Percentiles rank a stretch among this genome's conserved stretches.
phyloP scores from a whole-genome alignment of 2,329 filamentous ascomycete genomes.

The Alternaria incomplexa region DNA sequence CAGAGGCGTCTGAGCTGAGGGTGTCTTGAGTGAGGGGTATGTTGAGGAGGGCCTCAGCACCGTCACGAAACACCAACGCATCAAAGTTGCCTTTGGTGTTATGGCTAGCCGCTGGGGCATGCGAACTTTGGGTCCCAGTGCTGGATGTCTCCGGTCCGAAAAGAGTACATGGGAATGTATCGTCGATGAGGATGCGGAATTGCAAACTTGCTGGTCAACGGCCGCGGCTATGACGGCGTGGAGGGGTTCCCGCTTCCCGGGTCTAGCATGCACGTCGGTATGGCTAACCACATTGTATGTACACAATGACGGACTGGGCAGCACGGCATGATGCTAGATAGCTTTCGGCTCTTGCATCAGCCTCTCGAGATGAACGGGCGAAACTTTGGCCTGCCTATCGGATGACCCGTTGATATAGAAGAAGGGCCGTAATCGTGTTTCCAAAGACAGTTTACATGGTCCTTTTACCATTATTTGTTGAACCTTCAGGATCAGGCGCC shows the following conservation, averaged over 20 bases:
- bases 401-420: not conserved
- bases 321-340: constrained; percentile 39
- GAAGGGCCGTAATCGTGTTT: not conserved
- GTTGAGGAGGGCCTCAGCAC: not conserved
- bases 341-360: constrained; percentile 20
- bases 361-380: constrained; percentile 7
- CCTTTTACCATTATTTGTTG: constrained; percentile 4
- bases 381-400: not conserved
- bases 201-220: constrained; percentile 18
- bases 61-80: not conserved
- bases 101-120: not conserved
- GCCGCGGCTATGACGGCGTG: constrained; percentile 32
- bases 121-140: not conserved
- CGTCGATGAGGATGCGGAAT: constrained; percentile 3
- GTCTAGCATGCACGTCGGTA: constrained; percentile 20
- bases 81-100: not conserved
- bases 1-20: constrained; percentile 13
- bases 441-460: not conserved
- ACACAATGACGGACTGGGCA: constrained; percentile 41
- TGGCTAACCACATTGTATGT: constrained; percentile 23
- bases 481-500: not conserved
- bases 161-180: constrained; percentile 7
- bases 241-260: constrained; percentile 31
- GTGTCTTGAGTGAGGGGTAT: constrained; percentile 30
- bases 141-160: constrained; percentile 5